Conservation (phyloP, 371 early-diverging fungal genomes). For the Apophysomyces sp. region DNA sequence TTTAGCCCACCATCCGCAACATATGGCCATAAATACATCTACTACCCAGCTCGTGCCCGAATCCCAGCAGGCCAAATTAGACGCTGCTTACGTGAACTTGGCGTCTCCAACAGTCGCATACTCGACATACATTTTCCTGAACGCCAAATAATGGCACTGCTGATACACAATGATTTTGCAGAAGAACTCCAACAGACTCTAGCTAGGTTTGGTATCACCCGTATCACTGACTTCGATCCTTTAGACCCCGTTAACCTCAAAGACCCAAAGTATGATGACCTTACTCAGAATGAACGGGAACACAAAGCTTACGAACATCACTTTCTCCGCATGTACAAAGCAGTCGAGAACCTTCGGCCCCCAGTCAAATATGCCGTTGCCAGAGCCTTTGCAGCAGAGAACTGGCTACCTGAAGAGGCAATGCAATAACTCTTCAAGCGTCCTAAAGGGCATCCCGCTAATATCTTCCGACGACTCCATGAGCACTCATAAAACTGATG, state of each 20-base stretch:
- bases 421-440: neutral
- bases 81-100: neutral
- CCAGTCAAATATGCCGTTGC: constrained; percentile 5
- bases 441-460: neutral
- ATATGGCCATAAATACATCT: neutral
- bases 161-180: constrained; percentile 7
- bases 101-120: constrained; percentile 1
- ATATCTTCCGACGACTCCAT: neutral
- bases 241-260: neutral
- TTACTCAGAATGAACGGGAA: neutral
- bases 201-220: neutral
- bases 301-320: neutral
- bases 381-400: neutral
- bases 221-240: constrained; percentile 4
- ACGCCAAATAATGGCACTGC: neutral
- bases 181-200: neutral
- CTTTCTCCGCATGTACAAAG: neutral
- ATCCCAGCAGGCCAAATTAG: neutral
- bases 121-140: constrained; percentile 4
- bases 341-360: neutral
- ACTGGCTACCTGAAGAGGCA: neutral
- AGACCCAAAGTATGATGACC: constrained; percentile 8
- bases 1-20: neutral
- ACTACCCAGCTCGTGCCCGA: neutral
- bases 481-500: too few relatives aligned